Conservation (phyloP, 2,329 filamentous ascomycete species). For the Paraconiothyrium brasiliense region DNA sequence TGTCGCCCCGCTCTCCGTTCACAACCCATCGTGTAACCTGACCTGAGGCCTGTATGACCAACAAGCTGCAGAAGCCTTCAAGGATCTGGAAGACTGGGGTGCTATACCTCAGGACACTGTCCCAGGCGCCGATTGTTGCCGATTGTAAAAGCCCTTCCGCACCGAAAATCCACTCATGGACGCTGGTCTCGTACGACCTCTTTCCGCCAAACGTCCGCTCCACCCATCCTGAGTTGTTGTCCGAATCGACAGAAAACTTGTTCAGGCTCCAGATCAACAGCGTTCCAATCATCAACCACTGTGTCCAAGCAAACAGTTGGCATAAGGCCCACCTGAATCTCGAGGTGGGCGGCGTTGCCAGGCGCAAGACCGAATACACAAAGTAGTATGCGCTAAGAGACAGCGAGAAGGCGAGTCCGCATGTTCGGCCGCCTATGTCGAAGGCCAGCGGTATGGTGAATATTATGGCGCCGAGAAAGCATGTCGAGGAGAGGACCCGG, state of each 20-base stretch:
- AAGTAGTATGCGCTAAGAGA: constrained; percentile 91
- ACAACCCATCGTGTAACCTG: constrained; percentile 96
- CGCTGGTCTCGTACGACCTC: constrained; percentile 69
- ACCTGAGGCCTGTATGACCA: constrained; percentile 94
- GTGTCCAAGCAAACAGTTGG: constrained; percentile 74
- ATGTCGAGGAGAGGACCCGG: constrained; percentile 78
- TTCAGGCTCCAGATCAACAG: constrained; percentile 95
- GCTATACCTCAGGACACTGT: constrained; percentile 86
- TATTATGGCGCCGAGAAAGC: constrained; percentile 91
- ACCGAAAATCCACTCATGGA: constrained; percentile 90
- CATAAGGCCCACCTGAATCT: constrained; percentile 77
- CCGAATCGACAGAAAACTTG: constrained; percentile 92
- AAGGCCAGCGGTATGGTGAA: constrained; percentile 97
- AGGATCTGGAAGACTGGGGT: constrained; percentile 93
- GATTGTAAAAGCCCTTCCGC: constrained; percentile 82
- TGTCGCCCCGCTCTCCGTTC: constrained; percentile 91
- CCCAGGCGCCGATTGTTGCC: constrained; percentile 85
- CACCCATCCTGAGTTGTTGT: constrained; percentile 76
- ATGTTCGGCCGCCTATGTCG: constrained; percentile 95
- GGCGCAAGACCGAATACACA: constrained; percentile 80
- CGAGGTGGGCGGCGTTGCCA: constrained; percentile 81
- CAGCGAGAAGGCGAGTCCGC: constrained; percentile 92
- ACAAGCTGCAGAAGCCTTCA: constrained; percentile 94
- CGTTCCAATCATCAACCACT: constrained; percentile 86
- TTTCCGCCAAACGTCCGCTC: constrained; percentile 78